Conservation (phyloP, 352 stramenopile species). For the Phytophthora cactorum region DNA sequence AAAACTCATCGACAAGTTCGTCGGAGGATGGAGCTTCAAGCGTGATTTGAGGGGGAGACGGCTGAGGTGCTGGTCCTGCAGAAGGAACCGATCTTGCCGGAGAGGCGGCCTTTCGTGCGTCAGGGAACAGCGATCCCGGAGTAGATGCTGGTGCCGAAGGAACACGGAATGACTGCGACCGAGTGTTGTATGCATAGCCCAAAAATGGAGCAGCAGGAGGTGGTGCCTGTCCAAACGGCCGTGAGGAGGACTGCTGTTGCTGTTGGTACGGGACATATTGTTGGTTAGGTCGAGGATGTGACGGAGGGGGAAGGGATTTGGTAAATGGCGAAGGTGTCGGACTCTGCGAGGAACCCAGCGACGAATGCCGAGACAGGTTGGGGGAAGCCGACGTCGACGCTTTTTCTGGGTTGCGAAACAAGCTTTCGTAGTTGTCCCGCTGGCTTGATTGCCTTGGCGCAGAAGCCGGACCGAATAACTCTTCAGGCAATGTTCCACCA, state of each 20-base stretch:
- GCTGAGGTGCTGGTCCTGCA: slow-evolving; percentile 22
- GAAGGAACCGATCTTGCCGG: slow-evolving; percentile 14
- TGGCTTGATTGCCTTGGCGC: slow-evolving; percentile 36
- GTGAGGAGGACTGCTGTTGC: slow-evolving; percentile 20
- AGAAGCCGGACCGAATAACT: slow-evolving; percentile 47
- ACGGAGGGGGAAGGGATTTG: slow-evolving; percentile 19
- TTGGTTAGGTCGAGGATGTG: slow-evolving; percentile 27
- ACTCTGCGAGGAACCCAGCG: slow-evolving; percentile 57
- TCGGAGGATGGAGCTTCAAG: slow-evolving; percentile 44
- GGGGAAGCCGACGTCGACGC: slow-evolving; percentile 10
- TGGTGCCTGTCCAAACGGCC: slow-evolving; percentile 49
- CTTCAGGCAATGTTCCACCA: slow-evolving; percentile 37
- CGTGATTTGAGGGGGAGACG: slow-evolving; percentile 29
- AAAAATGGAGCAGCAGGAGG: slow-evolving; percentile 76
- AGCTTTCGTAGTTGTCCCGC: slow-evolving; percentile 44
- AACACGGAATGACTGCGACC: slow-evolving; percentile 53
- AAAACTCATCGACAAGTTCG: slow-evolving; percentile 72
- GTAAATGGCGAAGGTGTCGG: slow-evolving; percentile 27
- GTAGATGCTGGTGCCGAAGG: slow-evolving; percentile 12
- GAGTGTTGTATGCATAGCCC: slow-evolving; percentile 54
- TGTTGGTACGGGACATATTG: slow-evolving; percentile 31
- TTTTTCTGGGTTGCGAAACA: slow-evolving; percentile 50
- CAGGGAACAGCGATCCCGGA: slow-evolving; percentile 18
- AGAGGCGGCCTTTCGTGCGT: slow-evolving; percentile 26
- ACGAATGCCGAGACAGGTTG: slow-evolving; percentile 39